A percentile compares a stretch with the other conserved stretches of the same genome.
phyloP scores from a whole-genome alignment of 1,139 yeast genomes.

The Kurtzmaniella quercitrusa region DNA sequence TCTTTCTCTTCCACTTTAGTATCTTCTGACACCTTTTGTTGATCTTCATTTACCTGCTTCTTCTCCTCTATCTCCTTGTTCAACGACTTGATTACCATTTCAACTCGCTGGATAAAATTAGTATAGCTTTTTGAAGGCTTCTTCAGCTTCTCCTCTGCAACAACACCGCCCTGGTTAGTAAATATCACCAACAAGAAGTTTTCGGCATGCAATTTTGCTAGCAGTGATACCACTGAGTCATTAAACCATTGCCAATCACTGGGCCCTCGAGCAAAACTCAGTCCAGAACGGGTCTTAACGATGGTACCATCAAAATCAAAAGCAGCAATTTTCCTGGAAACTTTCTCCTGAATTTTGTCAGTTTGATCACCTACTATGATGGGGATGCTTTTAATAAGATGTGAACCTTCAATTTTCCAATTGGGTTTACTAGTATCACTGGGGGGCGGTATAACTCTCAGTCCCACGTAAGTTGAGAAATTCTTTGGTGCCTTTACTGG shows the following conservation, averaged over 20 bases:
- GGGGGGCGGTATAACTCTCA: not conserved
- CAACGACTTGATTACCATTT: conserved; percentile 8
- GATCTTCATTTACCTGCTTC: not conserved
- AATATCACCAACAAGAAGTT: conserved; percentile 58
- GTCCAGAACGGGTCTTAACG: conserved; percentile 56
- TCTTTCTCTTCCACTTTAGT: not conserved
- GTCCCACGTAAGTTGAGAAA: not conserved
- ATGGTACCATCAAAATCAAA: conserved; percentile 78
- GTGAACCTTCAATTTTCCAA: conserved; percentile 31
- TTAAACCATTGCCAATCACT: conserved; percentile 70
- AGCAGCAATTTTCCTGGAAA: conserved; percentile 41
- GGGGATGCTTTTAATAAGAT: conserved; percentile 32
- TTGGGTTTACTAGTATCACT: not conserved
- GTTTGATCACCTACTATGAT: not conserved
- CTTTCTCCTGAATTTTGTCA: not conserved
- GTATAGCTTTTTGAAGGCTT: conserved; percentile 47
- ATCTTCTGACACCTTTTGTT: no score
- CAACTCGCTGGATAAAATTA: conserved; percentile 43
- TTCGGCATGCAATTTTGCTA: conserved; percentile 19
- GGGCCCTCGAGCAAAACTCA: conserved; percentile 50
- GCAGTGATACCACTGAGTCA: conserved; percentile 22
- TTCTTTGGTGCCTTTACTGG: conserved; percentile 3
- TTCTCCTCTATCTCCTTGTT: conserved; percentile 1
- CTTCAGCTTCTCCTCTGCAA: conserved; percentile 21
- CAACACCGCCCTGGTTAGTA: conserved; percentile 80